These are phyloP conservation scores for Akanthomyces muscarius DNA, from an alignment of 2,329 filamentous ascomycete species.

Conservation along the genomic window DNA sequence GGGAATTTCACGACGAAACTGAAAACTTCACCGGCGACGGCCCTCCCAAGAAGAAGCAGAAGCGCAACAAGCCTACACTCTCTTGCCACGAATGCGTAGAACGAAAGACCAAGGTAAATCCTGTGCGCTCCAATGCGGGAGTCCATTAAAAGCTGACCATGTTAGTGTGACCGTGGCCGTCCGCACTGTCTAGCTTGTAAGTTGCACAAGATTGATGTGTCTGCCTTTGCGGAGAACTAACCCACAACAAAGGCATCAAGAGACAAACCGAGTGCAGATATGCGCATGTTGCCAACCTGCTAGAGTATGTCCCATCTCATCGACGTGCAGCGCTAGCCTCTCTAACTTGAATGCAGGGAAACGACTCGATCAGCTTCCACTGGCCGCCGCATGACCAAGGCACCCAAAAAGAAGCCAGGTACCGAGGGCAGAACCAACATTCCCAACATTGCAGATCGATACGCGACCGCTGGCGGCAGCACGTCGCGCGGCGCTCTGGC, in stretches of 20 bases:
- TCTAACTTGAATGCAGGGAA: slow-evolving; percentile 41
- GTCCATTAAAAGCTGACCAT: not conserved
- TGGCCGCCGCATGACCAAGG: slow-evolving; percentile 53
- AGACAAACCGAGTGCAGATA: slow-evolving; percentile 72
- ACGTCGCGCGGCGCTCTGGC: slow-evolving; percentile 49
- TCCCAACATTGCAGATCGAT: slow-evolving; percentile 54
- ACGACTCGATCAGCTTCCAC: slow-evolving; percentile 52
- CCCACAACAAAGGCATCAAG: slow-evolving; percentile 59
- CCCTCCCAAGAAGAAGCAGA: slow-evolving; percentile 67
- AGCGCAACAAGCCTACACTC: slow-evolving; percentile 77
- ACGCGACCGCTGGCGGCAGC: slow-evolving; percentile 40
- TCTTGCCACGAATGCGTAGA: slow-evolving; percentile 78
- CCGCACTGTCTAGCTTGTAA: slow-evolving; percentile 65
- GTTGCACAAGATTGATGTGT: slow-evolving; percentile 36
- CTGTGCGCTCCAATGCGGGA: not conserved
- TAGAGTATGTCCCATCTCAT: slow-evolving; percentile 54
- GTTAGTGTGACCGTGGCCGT: slow-evolving; percentile 68
- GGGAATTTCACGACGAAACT: slow-evolving; percentile 15
- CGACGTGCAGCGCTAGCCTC: not conserved
- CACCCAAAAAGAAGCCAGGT: slow-evolving; percentile 50
- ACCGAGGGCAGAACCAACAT: slow-evolving; percentile 38
- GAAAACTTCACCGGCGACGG: slow-evolving; percentile 27
- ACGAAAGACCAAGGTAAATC: slow-evolving; percentile 70
- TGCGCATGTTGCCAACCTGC: slow-evolving; percentile 69
- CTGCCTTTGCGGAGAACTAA: slow-evolving; percentile 19